Base-by-base conservation (phyloP, 208 protist species). In the Herpetomonas samuelpessoai region DNA sequence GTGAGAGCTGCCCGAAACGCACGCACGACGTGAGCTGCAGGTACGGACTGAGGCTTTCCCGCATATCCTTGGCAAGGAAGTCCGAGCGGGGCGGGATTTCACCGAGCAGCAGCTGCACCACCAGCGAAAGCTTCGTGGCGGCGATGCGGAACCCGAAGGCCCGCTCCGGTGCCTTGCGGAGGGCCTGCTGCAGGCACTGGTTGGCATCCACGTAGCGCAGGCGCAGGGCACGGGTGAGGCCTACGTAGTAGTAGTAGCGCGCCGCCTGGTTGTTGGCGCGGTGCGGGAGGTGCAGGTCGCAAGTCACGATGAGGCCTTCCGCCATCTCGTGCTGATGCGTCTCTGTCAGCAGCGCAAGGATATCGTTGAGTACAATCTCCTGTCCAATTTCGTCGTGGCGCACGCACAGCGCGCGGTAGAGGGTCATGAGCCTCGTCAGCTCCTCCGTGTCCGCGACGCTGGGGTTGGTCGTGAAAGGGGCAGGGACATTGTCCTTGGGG, bases 81-180 rank as follows among this genome's bases (percentile, higher is more conserved):
- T 96, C 88, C 14, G 74, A 92, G 47, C 96, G 81, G 3, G 97
- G 96, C 41, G 98, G 98, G 60, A 99, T 98, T 62, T 99, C 95
- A 31, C 98, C 98, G 6, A 98, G 79, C 21, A 99, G 84, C 25
- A 99, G 86, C 78, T 98, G 90, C 65, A 99, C 97, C 59, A 99
- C 97, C 26, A 97, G 69, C 1, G 82, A 72, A 27, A 99, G 76
- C 84, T 99, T 99, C 57, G 91, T 92, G 26, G 87, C 87, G 22
- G 85, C 79, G 31, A 94, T 86, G 52, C 88, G 81, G 71, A 99
- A 99, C 51, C 97, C 98, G 28, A 83, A 72, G 12, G 95, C 97
- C 57, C 85, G 81, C 66, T 91, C 96, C 48, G 98, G 98, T 6
- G 97, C 97, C 83, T 99, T 99, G 52, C 97, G 89, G 25, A 98